Base-by-base conservation (phyloP, 495 filamentous ascomycete species). In the Pseudoneurospora amorphoporcata region DNA sequence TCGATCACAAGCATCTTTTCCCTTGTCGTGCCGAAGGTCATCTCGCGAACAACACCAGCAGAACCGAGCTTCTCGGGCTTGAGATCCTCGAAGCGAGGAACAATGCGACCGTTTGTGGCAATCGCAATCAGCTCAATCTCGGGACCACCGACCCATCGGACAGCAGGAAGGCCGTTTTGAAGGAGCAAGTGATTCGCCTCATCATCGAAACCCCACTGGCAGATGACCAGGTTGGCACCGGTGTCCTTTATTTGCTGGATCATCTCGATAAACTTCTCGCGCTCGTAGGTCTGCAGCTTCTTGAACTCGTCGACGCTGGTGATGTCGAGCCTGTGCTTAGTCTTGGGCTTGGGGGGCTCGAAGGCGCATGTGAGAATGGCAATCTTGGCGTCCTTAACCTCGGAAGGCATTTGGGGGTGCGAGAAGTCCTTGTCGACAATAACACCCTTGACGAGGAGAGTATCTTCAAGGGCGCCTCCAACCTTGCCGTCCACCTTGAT, bases 1-100 rank as follows among this genome's bases (percentile, higher is more conserved):
- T 99, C 95, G 77, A 99, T 98, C 70, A 99, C 92, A 72, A 99
- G 88, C 95, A 99, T 99, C 88, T 98, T 97, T 82, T 99, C 95
- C 78, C 95, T 88, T 38, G 96, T 98, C 5, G 95, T 99, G 76
- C 95, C 95, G 77, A 99, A 99, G 42, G 87, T 91, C 90, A 98
- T 92, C 84, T 98, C 94, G 70, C 95, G 87, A 45, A 99, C 95
- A 69, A 95, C 84, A 69, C 95, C 95, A 35, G 95, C 95, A 7
- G 83, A 90, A 70, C 95, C 95, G 68, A 99, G 88, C 84, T 99
- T 99, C 76, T 92, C 92, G 8, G 92, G 79, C 77, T 87, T 93
- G 76, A 99, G 84, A 75, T 99, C 95, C 84, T 98, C 95, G 81
- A 99, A 99, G 72, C 95, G 89, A 19, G 95, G 95, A 72, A 99